These are phyloP conservation scores for Fusarium transvaalense DNA, from an alignment of 2,329 filamentous ascomycete species.

Conservation along the genomic window DNA sequence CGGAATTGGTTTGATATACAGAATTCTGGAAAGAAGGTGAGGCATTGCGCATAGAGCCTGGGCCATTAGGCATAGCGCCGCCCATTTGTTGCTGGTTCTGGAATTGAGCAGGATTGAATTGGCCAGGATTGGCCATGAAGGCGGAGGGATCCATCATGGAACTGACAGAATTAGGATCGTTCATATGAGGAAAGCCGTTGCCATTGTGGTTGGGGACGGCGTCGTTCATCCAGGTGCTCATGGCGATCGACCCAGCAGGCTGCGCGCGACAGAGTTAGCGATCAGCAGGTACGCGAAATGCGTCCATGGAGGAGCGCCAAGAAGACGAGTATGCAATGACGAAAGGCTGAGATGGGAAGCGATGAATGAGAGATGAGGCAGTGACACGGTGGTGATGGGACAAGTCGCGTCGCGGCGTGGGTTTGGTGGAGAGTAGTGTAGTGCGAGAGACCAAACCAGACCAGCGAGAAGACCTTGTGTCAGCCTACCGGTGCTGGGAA, in stretches of 20 bases:
- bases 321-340: constrained; percentile 46
- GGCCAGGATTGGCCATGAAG: constrained; percentile 70
- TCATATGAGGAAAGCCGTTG: constrained; percentile 75
- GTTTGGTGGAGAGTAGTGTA: constrained; percentile 56
- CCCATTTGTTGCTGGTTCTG: constrained; percentile 67
- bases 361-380: constrained; percentile 56
- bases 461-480: constrained; percentile 44
- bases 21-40: constrained; percentile 82
- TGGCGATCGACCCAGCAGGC: constrained; percentile 65
- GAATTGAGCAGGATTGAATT: constrained; percentile 72
- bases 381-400: constrained; percentile 62
- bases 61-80: constrained; percentile 80
- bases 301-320: constrained; percentile 57
- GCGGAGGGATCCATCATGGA: constrained; percentile 75
- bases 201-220: constrained; percentile 77
- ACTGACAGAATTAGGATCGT: constrained; percentile 68
- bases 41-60: constrained; percentile 82
- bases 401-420: constrained; percentile 60
- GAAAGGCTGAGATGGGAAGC: constrained; percentile 56
- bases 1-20: constrained; percentile 84
- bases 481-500: constrained; percentile 38
- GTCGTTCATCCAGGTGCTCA: constrained; percentile 81
- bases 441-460: constrained; percentile 50
- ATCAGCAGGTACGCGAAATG: constrained; percentile 56
- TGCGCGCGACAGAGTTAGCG: constrained; percentile 60